These are phyloP conservation scores for Trichoderma simmonsii DNA, from an alignment of 2,329 filamentous ascomycete genomes.

Conservation along the genomic window DNA sequence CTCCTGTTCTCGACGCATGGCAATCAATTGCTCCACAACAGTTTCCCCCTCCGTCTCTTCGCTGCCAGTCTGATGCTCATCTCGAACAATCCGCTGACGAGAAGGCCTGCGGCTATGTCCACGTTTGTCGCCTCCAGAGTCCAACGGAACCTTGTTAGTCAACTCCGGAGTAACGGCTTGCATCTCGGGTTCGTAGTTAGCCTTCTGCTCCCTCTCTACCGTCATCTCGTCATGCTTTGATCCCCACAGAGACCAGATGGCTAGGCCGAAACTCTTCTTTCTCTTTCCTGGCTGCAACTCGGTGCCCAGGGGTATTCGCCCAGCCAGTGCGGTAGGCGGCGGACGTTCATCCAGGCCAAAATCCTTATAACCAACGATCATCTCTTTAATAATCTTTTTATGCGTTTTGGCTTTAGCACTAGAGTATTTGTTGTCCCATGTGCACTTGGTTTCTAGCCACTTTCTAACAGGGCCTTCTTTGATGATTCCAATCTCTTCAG, in stretches of 20 bases:
- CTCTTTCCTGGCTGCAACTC: constrained; percentile 48
- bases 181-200: constrained; percentile 37
- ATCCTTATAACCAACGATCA: constrained; percentile 66
- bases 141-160: constrained; percentile 43
- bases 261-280: constrained; percentile 69
- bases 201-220: constrained; percentile 56
- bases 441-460: constrained; percentile 72
- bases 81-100: constrained; percentile 45
- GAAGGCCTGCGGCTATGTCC: constrained; percentile 39
- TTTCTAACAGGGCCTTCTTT: constrained; percentile 77
- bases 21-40: constrained; percentile 43
- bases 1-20: constrained; percentile 39
- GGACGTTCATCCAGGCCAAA: constrained; percentile 72
- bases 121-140: constrained; percentile 37
- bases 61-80: constrained; percentile 48
- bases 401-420: constrained; percentile 69
- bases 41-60: constrained; percentile 37
- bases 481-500: constrained; percentile 69
- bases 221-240: constrained; percentile 82
- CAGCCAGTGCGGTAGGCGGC: constrained; percentile 79
- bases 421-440: constrained; percentile 72
- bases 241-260: constrained; percentile 83
- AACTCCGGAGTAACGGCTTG: constrained; percentile 38
- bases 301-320: constrained; percentile 54
- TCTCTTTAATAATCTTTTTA: constrained; percentile 68